Conservation (phyloP, 306 rosid species). For the Oemleria cerasiformis region DNA sequence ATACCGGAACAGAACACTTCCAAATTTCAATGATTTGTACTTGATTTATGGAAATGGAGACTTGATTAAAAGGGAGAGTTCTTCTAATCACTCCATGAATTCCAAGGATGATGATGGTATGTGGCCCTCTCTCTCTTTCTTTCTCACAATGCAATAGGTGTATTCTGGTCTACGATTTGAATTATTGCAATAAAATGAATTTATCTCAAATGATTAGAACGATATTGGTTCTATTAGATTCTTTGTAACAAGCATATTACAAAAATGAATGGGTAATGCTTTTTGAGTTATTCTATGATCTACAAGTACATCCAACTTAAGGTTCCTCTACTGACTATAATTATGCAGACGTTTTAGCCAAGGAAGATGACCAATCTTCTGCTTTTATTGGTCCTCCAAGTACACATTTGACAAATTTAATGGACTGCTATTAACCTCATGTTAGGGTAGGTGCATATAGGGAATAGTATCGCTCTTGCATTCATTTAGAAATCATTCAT, state of each 20-base stretch:
- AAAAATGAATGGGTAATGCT: no score
- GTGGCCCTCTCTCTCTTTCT: not conserved
- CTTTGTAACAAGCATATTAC: no score
- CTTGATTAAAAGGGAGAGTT: conserved; percentile 9
- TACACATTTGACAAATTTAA: no score
- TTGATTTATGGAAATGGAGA: conserved; percentile 43
- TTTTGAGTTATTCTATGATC: no score
- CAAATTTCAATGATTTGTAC: conserved; percentile 52
- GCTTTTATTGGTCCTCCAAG: no score
- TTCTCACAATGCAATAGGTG: not conserved
- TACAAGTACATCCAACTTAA: no score
- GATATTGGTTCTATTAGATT: no score
- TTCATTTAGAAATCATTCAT: not conserved
- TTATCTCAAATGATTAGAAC: not conserved
- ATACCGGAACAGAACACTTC: conserved; percentile 44
- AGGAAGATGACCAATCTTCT: no score
- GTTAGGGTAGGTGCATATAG: no score
- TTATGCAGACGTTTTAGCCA: no score
- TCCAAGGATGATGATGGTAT: conserved; percentile 34
- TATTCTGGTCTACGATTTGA: not conserved
- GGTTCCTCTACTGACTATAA: no score
- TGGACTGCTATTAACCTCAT: no score
- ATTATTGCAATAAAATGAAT: not conserved
- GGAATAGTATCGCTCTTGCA: not conserved
- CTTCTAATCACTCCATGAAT: conserved; percentile 26